phyloP scores from a whole-genome alignment of 2,329 filamentous ascomycete species.

The Penicillium polonicum region DNA sequence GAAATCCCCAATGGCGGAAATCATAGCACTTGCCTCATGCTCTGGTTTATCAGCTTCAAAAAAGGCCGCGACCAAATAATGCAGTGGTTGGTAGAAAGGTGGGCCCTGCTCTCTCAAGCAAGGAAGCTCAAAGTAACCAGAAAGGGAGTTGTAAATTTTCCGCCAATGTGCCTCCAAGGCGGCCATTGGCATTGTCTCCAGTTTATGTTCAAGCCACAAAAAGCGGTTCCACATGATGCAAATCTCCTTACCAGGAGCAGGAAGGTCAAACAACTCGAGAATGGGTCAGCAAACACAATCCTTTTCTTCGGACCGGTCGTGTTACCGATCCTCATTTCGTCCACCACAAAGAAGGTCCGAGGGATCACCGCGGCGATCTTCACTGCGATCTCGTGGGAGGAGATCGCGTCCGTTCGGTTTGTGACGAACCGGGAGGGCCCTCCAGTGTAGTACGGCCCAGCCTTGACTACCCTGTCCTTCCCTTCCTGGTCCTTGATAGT shows the following conservation, averaged over 20 bases:
- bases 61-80: conserved; percentile 4
- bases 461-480: no score
- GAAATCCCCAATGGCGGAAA: background rate
- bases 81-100: background rate
- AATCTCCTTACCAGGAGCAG: conserved; percentile 3
- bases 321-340: no score
- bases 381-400: no score
- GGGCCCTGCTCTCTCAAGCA: background rate
- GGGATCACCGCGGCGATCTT: no score
- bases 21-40: background rate
- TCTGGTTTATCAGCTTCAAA: background rate
- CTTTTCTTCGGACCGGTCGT: no score
- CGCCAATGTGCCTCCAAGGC: background rate
- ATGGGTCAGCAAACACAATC: no score
- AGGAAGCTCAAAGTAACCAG: background rate
- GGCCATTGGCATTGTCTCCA: background rate
- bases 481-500: no score
- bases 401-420: no score
- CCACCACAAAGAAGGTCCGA: no score
- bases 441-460: no score
- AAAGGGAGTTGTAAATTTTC: background rate
- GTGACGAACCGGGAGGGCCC: no score
- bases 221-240: conserved; percentile 10
- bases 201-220: background rate
- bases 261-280: background rate